Conservation (phyloP, 305 asterid species). For the Fraxinus sp. region DNA sequence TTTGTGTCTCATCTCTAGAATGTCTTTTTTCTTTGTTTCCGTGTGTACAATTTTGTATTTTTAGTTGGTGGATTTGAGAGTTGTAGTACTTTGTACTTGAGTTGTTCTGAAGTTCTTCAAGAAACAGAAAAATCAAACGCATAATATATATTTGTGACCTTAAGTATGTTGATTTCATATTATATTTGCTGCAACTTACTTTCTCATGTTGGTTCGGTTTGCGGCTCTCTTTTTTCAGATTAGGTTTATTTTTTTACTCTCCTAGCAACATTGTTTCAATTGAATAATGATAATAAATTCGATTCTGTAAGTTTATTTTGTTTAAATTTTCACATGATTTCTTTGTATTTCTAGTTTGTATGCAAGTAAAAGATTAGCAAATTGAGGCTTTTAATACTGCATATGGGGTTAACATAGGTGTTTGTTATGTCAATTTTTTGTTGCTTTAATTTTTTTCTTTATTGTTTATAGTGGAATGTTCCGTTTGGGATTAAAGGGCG, state of each 20-base stretch:
- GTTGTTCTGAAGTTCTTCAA: too few relatives aligned
- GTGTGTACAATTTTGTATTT: too few relatives aligned
- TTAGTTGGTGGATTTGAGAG: too few relatives aligned
- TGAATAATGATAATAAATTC: constrained; percentile 13
- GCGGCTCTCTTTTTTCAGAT: too few relatives aligned
- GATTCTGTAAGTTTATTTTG: constrained; percentile 27
- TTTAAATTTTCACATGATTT: neutral
- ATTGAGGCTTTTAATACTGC: neutral
- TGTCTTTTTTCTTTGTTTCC: too few relatives aligned
- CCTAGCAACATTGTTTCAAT: constrained; percentile 31
- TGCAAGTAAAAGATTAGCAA: constrained; percentile 7
- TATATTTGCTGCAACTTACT: too few relatives aligned
- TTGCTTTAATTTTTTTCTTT: constrained; percentile 2
- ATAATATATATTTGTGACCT: too few relatives aligned
- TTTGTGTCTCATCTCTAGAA: too few relatives aligned
- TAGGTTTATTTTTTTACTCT: constrained; percentile 14
- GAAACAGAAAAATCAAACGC: too few relatives aligned
- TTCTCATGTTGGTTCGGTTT: too few relatives aligned
- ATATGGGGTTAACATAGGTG: neutral
- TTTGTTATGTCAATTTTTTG: neutral
- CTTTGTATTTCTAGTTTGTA: neutral
- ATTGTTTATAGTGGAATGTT: constrained; percentile 35
- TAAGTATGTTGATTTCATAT: too few relatives aligned
- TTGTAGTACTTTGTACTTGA: too few relatives aligned
- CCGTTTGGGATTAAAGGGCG: constrained; percentile 41